Evolutionary conservation across 495 filamentous ascomycete genomes (phyloP), one percentile per base, ranked within the genome.

Genomic region (Diplogelasinospora grovesii): DNA sequence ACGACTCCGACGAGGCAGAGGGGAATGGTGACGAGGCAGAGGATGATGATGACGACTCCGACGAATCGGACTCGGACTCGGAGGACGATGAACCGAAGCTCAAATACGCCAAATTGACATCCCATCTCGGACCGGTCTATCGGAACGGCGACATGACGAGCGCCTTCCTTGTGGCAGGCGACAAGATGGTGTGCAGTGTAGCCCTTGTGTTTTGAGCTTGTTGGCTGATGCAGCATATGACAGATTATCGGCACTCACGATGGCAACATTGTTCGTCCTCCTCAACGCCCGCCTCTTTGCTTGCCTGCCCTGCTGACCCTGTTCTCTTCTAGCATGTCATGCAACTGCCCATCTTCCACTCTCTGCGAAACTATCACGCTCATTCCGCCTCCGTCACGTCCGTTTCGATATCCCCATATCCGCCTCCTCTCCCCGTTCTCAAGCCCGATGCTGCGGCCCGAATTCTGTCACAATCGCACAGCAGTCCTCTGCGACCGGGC

Each of bases 41-140:
- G 5, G 58, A 68, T 2, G 59, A 53, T 6, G 69, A 65, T 0
- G 68, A 71, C 0, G 67, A 73, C 0, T 69, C 70, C 0, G 81
- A 81, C 0, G 81, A 80, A 0, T 81, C 82, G 0, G 85, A 88
- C 0, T 86, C 90, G 0, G 87, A 93, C 0, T 86, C 85, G 0
- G 89, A 93, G 8, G 90, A 96, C 6, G 89, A 95, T n/a, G 92
- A 98, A 59, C 93, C 92, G 34, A 84, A 79, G 53, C 73, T 98
- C 49, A 96, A 98, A 65, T 95, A 95, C 62, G 81, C 81, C 20
- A 79, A 85, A 40, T 61, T 96, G 42, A 97, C 92, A 10, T 81
- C 78, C 35, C 80, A 82, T 46, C 62, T 97, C 41, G 78, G 73
- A 11, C 64, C 83, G 4, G 78, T 95, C 33, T 98, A 97, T 68